Conservation (phyloP, 1,284 basidiomycete genomes). For the Pholiota adiposa region DNA sequence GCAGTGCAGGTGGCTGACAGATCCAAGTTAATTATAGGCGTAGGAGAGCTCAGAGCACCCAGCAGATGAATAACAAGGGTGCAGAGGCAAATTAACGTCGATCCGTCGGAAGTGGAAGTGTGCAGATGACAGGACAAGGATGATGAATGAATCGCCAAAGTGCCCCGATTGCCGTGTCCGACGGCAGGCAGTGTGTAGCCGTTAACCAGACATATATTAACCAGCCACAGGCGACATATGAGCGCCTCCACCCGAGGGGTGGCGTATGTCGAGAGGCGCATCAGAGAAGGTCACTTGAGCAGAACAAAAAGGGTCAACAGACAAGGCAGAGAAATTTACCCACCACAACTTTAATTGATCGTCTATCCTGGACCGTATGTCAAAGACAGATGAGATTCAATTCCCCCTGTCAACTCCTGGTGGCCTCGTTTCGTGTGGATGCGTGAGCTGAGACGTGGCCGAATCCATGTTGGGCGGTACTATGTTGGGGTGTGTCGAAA, state of each 20-base stretch:
- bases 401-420: no score
- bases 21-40: slow-evolving; percentile 1
- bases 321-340: not conserved
- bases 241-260: slow-evolving; percentile 3
- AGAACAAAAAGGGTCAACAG: not conserved
- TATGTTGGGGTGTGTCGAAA: not conserved
- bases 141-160: not conserved
- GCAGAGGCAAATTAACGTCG: not conserved
- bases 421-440: no score
- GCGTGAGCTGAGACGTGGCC: not conserved
- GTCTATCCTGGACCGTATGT: no score
- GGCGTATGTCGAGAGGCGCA: not conserved
- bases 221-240: not conserved
- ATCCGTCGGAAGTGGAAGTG: not conserved
- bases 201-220: not conserved
- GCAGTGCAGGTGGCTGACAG: slow-evolving; percentile 9
- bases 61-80: not conserved
- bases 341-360: no score
- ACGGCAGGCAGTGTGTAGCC: not conserved
- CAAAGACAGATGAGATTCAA: no score
- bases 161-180: not conserved
- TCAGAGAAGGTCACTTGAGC: not conserved
- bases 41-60: not conserved
- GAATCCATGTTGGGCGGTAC: not conserved
- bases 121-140: not conserved